These are phyloP conservation scores for Saccharomycopsis sp. DNA, from an alignment of 805 yeast species.

Conservation along the genomic window DNA sequence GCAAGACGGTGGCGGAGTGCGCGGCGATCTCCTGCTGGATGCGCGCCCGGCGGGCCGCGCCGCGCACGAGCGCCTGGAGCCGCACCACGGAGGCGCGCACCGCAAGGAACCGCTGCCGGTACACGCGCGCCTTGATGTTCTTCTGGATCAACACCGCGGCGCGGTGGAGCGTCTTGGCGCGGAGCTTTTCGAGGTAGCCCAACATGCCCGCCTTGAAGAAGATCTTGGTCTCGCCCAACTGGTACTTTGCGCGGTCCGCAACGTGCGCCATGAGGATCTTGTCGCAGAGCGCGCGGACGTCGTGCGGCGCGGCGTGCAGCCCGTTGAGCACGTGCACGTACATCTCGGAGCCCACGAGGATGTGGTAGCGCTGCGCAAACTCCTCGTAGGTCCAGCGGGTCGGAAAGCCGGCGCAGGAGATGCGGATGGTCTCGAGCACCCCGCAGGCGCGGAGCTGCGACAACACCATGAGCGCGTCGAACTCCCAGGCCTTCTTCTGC, in stretches of 20 bases:
- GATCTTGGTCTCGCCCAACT: conserved; percentile 88
- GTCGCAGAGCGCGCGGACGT: conserved; percentile 58
- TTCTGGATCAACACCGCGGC: conserved; percentile 86
- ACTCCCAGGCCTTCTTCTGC: conserved; percentile 90
- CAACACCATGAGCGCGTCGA: conserved; percentile 90
- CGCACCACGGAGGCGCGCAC: conserved; percentile 46
- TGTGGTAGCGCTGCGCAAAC: conserved; percentile 83
- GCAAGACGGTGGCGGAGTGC: conserved; percentile 63
- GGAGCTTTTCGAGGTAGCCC: conserved; percentile 80
- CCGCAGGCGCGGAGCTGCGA: conserved; percentile 97
- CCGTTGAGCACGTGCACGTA: conserved; percentile 57
- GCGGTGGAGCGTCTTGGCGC: conserved; percentile 67
- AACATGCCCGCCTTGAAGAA: conserved; percentile 96
- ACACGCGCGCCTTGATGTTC: conserved; percentile 58
- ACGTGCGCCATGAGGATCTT: conserved; percentile 60
- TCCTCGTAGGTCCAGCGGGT: conserved; percentile 93
- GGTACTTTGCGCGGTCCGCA: conserved; percentile 64
- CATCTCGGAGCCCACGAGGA: conserved; percentile 63
- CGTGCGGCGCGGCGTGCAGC: conserved; percentile 42
- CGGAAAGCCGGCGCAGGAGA: conserved; percentile 97
- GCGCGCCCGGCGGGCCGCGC: conserved; percentile 48
- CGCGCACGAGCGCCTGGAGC: conserved; percentile 61
- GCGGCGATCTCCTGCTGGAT: conserved; percentile 49
- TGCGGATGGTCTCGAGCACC: conserved; percentile 92
- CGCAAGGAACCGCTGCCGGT: conserved; percentile 54